Percentiles rank a stretch among this genome's conserved stretches.
Conservation (phyloP, 2,329 filamentous ascomycete species). For the Fusarium incarnatum region DNA sequence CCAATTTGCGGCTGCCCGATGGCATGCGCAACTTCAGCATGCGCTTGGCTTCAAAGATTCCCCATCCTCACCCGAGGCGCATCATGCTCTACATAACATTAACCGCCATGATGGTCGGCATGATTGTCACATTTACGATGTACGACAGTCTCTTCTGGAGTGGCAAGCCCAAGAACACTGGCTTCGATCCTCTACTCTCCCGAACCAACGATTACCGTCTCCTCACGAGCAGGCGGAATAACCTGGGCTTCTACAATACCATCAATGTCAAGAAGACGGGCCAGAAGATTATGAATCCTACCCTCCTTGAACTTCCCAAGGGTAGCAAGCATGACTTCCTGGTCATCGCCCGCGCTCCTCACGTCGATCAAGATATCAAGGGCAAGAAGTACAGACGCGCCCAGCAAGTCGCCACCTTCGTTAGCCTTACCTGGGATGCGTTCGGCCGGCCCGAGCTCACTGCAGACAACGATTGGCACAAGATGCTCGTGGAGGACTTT, state of each 20-base stretch:
- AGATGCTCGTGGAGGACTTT: slow-evolving; percentile 39
- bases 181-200: slow-evolving; percentile 36
- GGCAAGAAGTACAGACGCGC: slow-evolving; percentile 39
- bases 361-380: slow-evolving; percentile 37
- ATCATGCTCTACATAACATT: slow-evolving; percentile 25
- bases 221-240: slow-evolving; percentile 35
- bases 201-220: slow-evolving; percentile 38
- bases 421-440: slow-evolving; percentile 33
- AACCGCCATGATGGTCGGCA: slow-evolving; percentile 22
- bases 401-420: slow-evolving; percentile 38
- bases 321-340: slow-evolving; percentile 40
- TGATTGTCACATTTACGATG: slow-evolving; percentile 26
- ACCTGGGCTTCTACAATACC: slow-evolving; percentile 37
- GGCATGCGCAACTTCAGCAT: slow-evolving; percentile 20
- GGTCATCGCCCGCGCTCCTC: slow-evolving; percentile 37
- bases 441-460: slow-evolving; percentile 39
- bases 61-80: slow-evolving; percentile 36
- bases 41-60: slow-evolving; percentile 16
- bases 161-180: not conserved
- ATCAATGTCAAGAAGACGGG: slow-evolving; percentile 41
- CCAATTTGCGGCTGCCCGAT: slow-evolving; percentile 24
- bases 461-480: slow-evolving; percentile 35
- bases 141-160: not conserved
- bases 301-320: slow-evolving; percentile 36
- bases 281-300: slow-evolving; percentile 42